Conservation (phyloP, 192 early-diverging fungal species). For the Geranomyces michiganensis region DNA sequence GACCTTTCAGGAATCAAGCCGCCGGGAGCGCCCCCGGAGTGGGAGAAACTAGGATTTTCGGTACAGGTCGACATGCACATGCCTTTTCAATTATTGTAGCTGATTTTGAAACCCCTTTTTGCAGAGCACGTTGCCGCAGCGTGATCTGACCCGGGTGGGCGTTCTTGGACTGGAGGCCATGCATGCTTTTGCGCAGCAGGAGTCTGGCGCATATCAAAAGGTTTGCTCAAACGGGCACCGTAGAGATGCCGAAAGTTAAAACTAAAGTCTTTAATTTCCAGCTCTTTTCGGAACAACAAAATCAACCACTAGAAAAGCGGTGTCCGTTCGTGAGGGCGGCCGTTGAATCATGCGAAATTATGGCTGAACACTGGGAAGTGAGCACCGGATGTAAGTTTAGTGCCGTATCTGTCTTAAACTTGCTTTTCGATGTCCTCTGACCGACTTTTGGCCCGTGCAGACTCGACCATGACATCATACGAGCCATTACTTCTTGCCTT, state of each 20-base stretch:
- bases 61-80: conserved; percentile 42
- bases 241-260: too few species aligned
- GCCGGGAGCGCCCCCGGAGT: conserved; percentile 49
- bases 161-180: conserved; percentile 68
- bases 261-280: not conserved
- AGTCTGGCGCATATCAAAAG: not conserved
- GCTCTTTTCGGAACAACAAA: conserved; percentile 35
- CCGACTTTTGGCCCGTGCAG: conserved; percentile 6
- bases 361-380: conserved; percentile 73
- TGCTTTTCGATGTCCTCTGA: not conserved
- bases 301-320: conserved; percentile 34
- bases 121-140: conserved; percentile 61
- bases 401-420: not conserved
- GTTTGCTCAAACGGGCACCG: too few species aligned
- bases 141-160: conserved; percentile 66
- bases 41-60: conserved; percentile 69
- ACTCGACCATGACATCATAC: conserved; percentile 58
- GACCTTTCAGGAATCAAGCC: conserved; percentile 43
- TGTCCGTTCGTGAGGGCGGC: conserved; percentile 64
- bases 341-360: conserved; percentile 67
- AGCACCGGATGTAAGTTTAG: conserved; percentile 48
- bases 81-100: not conserved
- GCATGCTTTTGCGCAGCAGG: conserved; percentile 52
- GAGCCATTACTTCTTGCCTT: conserved; percentile 68
- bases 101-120: conserved; percentile 1